Conservation (phyloP, 306 rosid genomes). For the Prunus salicina region DNA sequence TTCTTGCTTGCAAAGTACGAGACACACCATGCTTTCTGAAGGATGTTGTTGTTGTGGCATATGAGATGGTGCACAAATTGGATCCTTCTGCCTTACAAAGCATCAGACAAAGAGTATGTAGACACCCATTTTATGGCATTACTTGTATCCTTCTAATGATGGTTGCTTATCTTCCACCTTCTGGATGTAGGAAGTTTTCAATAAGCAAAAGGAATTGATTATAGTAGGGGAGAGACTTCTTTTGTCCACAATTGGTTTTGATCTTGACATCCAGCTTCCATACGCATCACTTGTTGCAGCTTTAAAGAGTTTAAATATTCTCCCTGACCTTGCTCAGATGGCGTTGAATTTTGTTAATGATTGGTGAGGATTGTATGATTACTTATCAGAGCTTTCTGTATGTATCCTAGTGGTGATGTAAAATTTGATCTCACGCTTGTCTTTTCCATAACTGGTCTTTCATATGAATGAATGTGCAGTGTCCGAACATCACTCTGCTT, state of each 20-base stretch:
- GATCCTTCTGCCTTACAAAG: slow-evolving; percentile 42
- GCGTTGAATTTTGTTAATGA: slow-evolving; percentile 60
- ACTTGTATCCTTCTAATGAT: neutral
- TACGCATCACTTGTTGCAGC: slow-evolving; percentile 47
- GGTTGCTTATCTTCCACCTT: slow-evolving; percentile 9
- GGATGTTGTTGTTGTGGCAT: slow-evolving; percentile 40
- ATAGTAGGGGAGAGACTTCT: slow-evolving; percentile 41
- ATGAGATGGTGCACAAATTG: slow-evolving; percentile 37
- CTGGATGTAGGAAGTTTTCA: slow-evolving; percentile 33
- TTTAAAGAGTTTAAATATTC: slow-evolving; percentile 35
- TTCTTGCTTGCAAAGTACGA: slow-evolving; percentile 47
- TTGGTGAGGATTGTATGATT: slow-evolving; percentile 28
- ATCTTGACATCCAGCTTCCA: slow-evolving; percentile 44
- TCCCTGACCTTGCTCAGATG: slow-evolving; percentile 34
- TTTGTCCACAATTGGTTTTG: slow-evolving; percentile 45
- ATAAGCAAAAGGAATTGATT: slow-evolving; percentile 42
- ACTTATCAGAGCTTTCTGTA: neutral
- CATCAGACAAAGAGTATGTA: slow-evolving; percentile 39
- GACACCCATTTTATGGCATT: neutral
- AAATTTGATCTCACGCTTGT: neutral
- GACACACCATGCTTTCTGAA: slow-evolving; percentile 48
- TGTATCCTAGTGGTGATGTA: neutral
- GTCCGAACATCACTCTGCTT: slow-evolving; percentile 48
- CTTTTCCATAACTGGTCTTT: neutral
- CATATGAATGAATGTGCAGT: slow-evolving; percentile 33